Conservation (phyloP, 306 rosid genomes). For the Cyamopsis tetragonoloba region DNA sequence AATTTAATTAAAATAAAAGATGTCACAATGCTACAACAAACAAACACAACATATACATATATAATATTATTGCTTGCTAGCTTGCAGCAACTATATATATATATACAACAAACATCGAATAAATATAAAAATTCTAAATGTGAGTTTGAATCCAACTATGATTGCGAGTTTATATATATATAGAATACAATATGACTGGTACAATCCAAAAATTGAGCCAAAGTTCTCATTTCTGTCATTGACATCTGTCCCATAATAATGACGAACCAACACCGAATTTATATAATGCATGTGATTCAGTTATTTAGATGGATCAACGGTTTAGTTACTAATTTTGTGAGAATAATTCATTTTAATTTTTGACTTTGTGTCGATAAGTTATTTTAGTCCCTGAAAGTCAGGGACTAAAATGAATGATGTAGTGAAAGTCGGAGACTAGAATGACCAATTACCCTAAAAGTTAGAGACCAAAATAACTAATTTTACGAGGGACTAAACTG, state of each 20-base stretch:
- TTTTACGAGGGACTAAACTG: too few relatives aligned
- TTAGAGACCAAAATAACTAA: too few relatives aligned
- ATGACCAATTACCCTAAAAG: too few relatives aligned
- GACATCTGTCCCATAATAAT: not conserved
- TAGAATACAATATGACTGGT: too few relatives aligned
- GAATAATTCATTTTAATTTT: too few relatives aligned
- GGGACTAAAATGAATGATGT: too few relatives aligned
- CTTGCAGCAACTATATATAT: constrained; percentile 28
- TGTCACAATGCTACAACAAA: constrained; percentile 5
- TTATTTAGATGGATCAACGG: too few relatives aligned
- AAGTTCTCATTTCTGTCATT: not conserved
- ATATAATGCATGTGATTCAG: too few relatives aligned
- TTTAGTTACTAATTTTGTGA: too few relatives aligned
- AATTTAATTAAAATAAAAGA: not conserved
- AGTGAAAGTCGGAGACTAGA: too few relatives aligned
- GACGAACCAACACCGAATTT: not conserved
- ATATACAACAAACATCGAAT: not conserved
- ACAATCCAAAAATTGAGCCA: not conserved
- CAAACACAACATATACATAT: not conserved
- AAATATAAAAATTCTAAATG: constrained; percentile 1
- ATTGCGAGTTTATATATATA: not conserved
- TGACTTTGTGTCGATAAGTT: too few relatives aligned
- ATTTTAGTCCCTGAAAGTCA: too few relatives aligned
- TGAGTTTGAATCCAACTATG: constrained; percentile 11
- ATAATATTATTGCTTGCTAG: constrained; percentile 25